Evolutionary conservation across 768 basidiomycete species (phyloP), one percentile per base, ranked within the genome.

Genomic region (Boletellus ananiceps): DNA sequence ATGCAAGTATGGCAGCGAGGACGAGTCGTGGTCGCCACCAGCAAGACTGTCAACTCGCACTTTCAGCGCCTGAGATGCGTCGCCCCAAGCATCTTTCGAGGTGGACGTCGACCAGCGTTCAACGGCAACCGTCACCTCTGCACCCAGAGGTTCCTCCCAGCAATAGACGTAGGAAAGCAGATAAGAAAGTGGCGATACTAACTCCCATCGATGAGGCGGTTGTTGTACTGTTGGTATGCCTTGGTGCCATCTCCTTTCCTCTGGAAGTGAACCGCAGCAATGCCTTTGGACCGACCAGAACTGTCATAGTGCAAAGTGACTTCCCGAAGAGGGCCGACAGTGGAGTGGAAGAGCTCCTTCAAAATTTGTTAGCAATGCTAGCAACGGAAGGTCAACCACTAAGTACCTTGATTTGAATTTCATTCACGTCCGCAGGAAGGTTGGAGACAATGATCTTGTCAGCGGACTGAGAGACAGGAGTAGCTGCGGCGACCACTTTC

Each of bases 161-260:
- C 23, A 52, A 68, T 39, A 56, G 44, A 56, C 48, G 55, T 41
- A 61, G 66, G 59, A 69, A 71, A 68, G 58, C 57, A 59, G 71
- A 68, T 59, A 64, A 65, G 63, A 67, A 67, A 68, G 61, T 66
- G 77, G 74, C 75, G 82, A 79, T 88, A 98, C 96, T 93, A 88
- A 99, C 96, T 96, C 77, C 93, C 93, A 86, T 99, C 96, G 83
- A 99, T 94, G 74, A 98, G 88, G 68, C 96, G 87, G 75, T 90
- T 91, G 81, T 99, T 92, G 78, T 98, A 99, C 57, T 90, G 82
- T 60, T 87, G 79, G 70, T 84, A 93, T 3, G 96, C 96, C 78
- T 86, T 91, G 66, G 83, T 83, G 50, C 86, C 96, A 63, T 94
- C 92, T 50, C 93, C 94, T 63, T 84, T 86, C 62, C 79, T 81